Conservation (phyloP, 2,329 filamentous ascomycete genomes). For the Teratosphaeria viscida region DNA sequence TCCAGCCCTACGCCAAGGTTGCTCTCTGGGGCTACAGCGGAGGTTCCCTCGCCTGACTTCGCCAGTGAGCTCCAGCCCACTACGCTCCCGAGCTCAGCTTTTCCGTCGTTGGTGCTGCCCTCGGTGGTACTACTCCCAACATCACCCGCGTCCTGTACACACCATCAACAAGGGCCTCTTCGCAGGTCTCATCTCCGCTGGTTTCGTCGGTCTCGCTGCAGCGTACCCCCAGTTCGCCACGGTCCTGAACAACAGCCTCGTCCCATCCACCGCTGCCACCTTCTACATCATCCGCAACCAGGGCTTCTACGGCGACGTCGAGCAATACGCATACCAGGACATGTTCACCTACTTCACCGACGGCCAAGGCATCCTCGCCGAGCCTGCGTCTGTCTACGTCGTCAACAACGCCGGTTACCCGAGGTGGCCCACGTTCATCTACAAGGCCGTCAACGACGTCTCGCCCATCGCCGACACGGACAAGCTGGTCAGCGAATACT, state of each 20-base stretch:
- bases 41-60: slow-evolving; percentile 40
- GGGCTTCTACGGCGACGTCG: neutral
- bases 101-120: slow-evolving; percentile 33
- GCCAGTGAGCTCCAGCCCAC: slow-evolving; percentile 39
- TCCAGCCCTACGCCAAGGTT: slow-evolving; percentile 11
- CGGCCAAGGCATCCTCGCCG: slow-evolving; percentile 3
- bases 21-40: slow-evolving; percentile 47
- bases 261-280: neutral
- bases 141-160: slow-evolving; percentile 25
- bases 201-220: slow-evolving; percentile 20
- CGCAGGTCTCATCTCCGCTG: slow-evolving; percentile 20
- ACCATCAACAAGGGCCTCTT: slow-evolving; percentile 20
- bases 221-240: slow-evolving; percentile 11
- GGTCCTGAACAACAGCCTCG: neutral
- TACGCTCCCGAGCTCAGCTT: slow-evolving; percentile 42
- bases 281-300: neutral
- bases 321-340: neutral
- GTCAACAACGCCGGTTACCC: neutral
- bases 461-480: slow-evolving; percentile 21
- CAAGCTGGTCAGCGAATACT: slow-evolving; percentile 17
- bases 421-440: slow-evolving; percentile 19
- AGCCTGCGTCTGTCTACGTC: neutral
- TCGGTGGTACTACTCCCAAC: slow-evolving; percentile 38
- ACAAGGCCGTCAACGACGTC: slow-evolving; percentile 26
- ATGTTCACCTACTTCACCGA: neutral